Evolutionary conservation across 2,329 filamentous ascomycete genomes (phyloP).

Genomic region (Aspergillus latus): DNA sequence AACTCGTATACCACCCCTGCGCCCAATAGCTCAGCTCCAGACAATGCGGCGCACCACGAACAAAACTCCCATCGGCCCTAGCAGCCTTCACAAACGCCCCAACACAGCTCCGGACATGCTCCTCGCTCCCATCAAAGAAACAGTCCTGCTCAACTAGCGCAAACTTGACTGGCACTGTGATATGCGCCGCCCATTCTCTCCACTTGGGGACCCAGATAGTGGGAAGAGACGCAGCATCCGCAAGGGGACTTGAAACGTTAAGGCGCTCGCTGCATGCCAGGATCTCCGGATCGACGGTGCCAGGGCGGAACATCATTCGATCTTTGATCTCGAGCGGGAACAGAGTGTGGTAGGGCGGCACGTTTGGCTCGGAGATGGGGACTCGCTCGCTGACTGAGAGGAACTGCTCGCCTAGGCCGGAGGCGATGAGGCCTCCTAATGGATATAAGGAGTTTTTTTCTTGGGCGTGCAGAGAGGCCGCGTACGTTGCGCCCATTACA

Average conservation of each 20-base stretch:
- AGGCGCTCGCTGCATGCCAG: not conserved
- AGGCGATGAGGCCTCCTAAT: slow-evolving; percentile 7
- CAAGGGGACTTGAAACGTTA: not conserved
- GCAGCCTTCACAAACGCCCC: slow-evolving; percentile 4
- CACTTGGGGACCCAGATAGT: slow-evolving; percentile 1
- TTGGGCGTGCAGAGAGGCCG: slow-evolving; percentile 6
- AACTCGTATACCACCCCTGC: slow-evolving; percentile 13
- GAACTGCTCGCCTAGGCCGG: slow-evolving; percentile 1
- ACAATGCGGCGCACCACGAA: slow-evolving; percentile 11
- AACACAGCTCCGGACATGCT: not conserved
- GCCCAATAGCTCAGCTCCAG: slow-evolving; percentile 14
- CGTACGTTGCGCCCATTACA: slow-evolving; percentile 6
- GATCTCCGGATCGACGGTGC: not conserved
- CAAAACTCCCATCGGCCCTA: slow-evolving; percentile 6
- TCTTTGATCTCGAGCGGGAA: slow-evolving; percentile 3
- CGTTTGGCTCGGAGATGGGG: not conserved
- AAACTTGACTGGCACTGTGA: slow-evolving; percentile 9
- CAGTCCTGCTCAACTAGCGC: not conserved
- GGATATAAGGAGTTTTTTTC: slow-evolving; percentile 4
- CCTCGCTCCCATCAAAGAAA: slow-evolving; percentile 1
- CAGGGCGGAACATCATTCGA: slow-evolving; percentile 3
- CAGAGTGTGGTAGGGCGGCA: not conserved
- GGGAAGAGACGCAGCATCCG: not conserved
- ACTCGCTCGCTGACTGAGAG: not conserved
- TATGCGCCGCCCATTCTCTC: slow-evolving; percentile 8